phyloP scores from a whole-genome alignment of 495 filamentous ascomycete species.

The Penicillium silybi region DNA sequence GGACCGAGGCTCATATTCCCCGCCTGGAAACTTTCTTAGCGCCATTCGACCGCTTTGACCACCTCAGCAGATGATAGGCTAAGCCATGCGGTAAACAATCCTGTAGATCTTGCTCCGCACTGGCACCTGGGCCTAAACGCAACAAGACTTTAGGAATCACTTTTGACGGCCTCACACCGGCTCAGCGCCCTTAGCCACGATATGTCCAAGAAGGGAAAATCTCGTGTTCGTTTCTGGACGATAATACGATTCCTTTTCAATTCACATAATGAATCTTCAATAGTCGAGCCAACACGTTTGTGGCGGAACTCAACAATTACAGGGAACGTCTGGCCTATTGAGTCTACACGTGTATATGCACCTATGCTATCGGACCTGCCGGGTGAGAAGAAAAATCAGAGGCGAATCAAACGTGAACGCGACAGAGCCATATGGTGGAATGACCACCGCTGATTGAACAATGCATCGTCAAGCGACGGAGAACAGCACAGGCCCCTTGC shows the following conservation, averaged over 20 bases:
- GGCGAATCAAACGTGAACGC: background rate
- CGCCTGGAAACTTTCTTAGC: no score
- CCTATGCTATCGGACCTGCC: background rate
- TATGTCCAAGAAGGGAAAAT: background rate
- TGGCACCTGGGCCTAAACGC: no score
- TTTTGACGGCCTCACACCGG: no score
- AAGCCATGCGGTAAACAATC: no score
- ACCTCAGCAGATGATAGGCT: no score
- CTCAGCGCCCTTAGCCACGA: no score
- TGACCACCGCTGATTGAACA: background rate
- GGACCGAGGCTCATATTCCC: no score
- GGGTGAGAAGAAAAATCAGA: background rate
- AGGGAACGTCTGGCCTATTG: background rate
- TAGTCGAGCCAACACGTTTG: background rate
- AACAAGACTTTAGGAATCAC: no score
- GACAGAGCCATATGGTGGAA: background rate
- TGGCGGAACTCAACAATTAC: background rate
- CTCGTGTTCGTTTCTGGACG: background rate
- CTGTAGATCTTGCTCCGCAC: no score
- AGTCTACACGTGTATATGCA: background rate
- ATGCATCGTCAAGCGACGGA: background rate
- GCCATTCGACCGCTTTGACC: no score
- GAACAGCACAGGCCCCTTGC: slow-evolving; percentile 2
- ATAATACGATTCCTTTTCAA: background rate
- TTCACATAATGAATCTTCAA: background rate